Evolutionary conservation across 2,329 filamentous ascomycete species (phyloP).

Genomic region (Xylariaceae sp.): DNA sequence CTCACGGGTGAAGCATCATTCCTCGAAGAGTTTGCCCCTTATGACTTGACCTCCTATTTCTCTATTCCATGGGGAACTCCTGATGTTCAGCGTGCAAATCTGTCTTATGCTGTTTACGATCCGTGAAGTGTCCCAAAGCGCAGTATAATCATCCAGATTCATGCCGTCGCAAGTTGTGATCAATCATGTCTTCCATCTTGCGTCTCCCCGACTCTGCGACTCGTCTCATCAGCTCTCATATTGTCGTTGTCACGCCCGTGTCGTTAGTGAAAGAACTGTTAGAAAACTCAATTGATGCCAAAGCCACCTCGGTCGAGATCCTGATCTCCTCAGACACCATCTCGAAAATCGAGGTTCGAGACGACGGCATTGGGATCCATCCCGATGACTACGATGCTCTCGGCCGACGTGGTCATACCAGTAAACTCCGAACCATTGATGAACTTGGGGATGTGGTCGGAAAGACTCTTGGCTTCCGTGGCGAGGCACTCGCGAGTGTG

Average conservation of each 20-base stretch:
- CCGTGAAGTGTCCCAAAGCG: not conserved
- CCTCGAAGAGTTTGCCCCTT: not conserved
- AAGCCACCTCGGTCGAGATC: constrained; percentile 61
- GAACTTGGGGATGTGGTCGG: constrained; percentile 55
- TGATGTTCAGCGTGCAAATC: too few species aligned
- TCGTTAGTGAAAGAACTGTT: constrained; percentile 70
- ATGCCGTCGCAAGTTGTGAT: not conserved
- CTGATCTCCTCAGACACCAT: constrained; percentile 60
- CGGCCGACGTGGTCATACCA: constrained; percentile 65
- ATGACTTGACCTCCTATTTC: not conserved
- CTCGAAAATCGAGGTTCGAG: constrained; percentile 63
- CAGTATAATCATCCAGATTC: not conserved
- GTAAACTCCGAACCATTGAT: constrained; percentile 62
- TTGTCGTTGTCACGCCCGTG: constrained; percentile 54
- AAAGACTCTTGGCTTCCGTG: constrained; percentile 67
- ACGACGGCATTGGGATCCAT: constrained; percentile 69
- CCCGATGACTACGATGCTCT: constrained; percentile 56
- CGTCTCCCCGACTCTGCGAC: constrained; percentile 45
- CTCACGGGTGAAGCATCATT: not conserved
- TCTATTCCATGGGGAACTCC: too few species aligned
- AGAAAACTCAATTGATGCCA: constrained; percentile 71
- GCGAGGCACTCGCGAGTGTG: constrained; percentile 64
- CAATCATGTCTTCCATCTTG: constrained; percentile 35
- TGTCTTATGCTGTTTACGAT: too few species aligned
- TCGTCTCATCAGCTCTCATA: constrained; percentile 55